Conservation (phyloP, 1,284 basidiomycete genomes). For the Fomitopsis betulina region DNA sequence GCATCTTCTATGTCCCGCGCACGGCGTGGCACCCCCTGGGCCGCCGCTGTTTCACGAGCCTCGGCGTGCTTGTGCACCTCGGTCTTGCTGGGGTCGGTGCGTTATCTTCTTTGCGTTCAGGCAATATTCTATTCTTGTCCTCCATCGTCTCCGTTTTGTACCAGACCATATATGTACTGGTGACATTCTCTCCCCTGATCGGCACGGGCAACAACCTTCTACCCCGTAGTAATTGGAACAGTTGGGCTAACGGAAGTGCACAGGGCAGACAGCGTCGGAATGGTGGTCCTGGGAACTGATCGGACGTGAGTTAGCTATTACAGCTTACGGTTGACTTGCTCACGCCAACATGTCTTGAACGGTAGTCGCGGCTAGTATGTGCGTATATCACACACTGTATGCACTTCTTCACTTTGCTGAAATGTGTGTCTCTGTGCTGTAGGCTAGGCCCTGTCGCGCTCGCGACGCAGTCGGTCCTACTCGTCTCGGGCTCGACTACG, state of each 20-base stretch:
- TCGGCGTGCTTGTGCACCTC: slow-evolving; percentile 70
- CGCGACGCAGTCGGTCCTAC: slow-evolving; percentile 70
- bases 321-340: not conserved
- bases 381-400: slow-evolving; percentile 21
- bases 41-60: slow-evolving; percentile 58
- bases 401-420: not conserved
- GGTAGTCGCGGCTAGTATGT: slow-evolving; percentile 57
- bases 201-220: too few relatives aligned
- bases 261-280: slow-evolving; percentile 63
- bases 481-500: slow-evolving; percentile 71
- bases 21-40: slow-evolving; percentile 86
- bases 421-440: not conserved
- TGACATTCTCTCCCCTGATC: not conserved
- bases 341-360: not conserved
- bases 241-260: not conserved
- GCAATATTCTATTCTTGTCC: not conserved
- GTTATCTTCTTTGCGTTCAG: slow-evolving; percentile 7
- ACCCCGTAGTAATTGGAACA: not conserved
- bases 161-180: not conserved
- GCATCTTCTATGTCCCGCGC: slow-evolving; percentile 66
- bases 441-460: slow-evolving; percentile 58
- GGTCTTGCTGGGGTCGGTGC: slow-evolving; percentile 74
- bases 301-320: slow-evolving; percentile 34
- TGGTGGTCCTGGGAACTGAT: slow-evolving; percentile 94
- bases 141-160: not conserved